A percentile compares a stretch with the other conserved stretches of the same genome.
Evolutionary conservation across 1,139 yeast genomes (phyloP).

Genomic region (Geotrichum fermentans): DNA sequence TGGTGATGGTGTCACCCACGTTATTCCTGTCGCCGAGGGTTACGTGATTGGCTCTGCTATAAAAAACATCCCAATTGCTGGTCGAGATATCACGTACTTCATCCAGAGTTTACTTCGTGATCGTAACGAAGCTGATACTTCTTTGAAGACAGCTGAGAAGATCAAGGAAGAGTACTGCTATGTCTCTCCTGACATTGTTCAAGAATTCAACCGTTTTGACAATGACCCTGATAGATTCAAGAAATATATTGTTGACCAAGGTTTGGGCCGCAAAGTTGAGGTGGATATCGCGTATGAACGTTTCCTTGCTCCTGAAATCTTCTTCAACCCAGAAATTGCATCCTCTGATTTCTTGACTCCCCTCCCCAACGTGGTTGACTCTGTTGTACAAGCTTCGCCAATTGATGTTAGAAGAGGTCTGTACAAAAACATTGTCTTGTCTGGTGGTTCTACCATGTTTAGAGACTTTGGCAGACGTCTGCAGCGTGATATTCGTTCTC

Average conservation of each 20-base stretch:
- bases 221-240: conserved; percentile 92
- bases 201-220: conserved; percentile 91
- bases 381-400: conserved; percentile 90
- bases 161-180: conserved; percentile 95
- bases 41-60: conserved; percentile 96
- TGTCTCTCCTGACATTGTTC: conserved; percentile 95
- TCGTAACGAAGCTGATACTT: conserved; percentile 92
- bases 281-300: conserved; percentile 97
- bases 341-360: conserved; percentile 95
- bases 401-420: conserved; percentile 96
- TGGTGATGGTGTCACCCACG: conserved; percentile 98
- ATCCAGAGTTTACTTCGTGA: conserved; percentile 92
- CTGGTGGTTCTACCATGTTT: conserved; percentile 98
- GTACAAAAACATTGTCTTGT: conserved; percentile 87
- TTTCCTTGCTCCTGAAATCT: conserved; percentile 96
- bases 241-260: conserved; percentile 84
- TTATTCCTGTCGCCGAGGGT: conserved; percentile 98
- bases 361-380: conserved; percentile 89
- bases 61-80: conserved; percentile 96
- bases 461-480: conserved; percentile 96
- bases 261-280: conserved; percentile 54
- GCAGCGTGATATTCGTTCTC: conserved; percentile 84
- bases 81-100: conserved; percentile 92
- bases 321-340: conserved; percentile 96
- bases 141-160: conserved; percentile 90